Conservation (phyloP, 1,139 yeast species). For the Pichia sp. region DNA sequence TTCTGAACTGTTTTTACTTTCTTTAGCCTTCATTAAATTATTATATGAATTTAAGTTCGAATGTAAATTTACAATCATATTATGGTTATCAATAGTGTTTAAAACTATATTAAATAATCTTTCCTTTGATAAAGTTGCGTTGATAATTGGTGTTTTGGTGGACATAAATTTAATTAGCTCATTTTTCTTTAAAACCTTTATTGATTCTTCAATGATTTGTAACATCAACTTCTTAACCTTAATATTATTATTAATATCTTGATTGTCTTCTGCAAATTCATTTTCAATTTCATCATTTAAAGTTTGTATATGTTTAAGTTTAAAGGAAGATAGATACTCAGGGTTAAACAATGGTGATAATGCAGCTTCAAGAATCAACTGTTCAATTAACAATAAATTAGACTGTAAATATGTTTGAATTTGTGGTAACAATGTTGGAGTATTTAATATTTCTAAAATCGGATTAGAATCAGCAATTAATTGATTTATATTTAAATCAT, state of each 20-base stretch:
- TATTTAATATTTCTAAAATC: constrained; percentile 27
- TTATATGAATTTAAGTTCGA: background rate
- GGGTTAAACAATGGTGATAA: constrained; percentile 5
- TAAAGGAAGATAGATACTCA: no score
- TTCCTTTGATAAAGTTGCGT: constrained; percentile 29
- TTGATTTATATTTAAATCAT: constrained; percentile 30
- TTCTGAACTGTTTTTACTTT: background rate
- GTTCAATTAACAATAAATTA: constrained; percentile 9
- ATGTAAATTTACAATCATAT: background rate
- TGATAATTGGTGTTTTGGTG: constrained; percentile 32
- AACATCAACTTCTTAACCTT: constrained; percentile 29
- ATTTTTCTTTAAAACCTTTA: constrained; percentile 29
- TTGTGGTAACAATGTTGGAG: constrained; percentile 21
- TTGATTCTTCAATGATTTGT: constrained; percentile 37
- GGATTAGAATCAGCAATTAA: constrained; percentile 23
- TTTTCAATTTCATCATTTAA: background rate
- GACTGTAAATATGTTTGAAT: constrained; percentile 5
- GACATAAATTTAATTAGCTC: constrained; percentile 7
- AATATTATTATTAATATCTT: constrained; percentile 1
- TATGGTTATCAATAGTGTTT: constrained; percentile 3
- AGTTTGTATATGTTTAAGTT: background rate
- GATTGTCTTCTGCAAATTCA: background rate
- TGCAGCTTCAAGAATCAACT: constrained; percentile 12
- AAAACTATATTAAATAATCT: constrained; percentile 18
- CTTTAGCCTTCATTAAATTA: background rate